Conservation (phyloP, 768 basidiomycete species). For the Mycena sanguinolenta region DNA sequence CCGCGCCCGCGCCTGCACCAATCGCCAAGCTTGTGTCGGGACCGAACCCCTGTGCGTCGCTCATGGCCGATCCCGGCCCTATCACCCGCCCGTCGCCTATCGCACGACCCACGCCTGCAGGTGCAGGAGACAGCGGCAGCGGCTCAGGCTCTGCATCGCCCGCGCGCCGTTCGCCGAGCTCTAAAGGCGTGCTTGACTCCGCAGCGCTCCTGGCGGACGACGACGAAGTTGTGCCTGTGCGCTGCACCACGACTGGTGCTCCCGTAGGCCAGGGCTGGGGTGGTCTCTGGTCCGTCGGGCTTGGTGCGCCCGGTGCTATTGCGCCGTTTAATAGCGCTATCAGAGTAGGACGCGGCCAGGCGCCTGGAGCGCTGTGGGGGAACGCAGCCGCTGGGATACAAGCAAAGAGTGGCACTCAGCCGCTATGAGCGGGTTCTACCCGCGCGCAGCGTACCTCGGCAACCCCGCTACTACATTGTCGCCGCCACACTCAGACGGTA, state of each 20-base stretch:
- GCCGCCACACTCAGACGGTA: slow-evolving; percentile 55
- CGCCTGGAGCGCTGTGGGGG: slow-evolving; percentile 58
- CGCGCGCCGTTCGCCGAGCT: slow-evolving; percentile 61
- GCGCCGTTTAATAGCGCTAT: slow-evolving; percentile 39
- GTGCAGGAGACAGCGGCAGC: slow-evolving; percentile 40
- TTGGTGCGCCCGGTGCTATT: slow-evolving; percentile 53
- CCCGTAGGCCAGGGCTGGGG: slow-evolving; percentile 66
- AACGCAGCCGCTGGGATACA: slow-evolving; percentile 46
- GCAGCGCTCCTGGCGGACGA: slow-evolving; percentile 84
- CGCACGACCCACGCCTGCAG: slow-evolving; percentile 69
- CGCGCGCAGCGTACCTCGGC: slow-evolving; percentile 57
- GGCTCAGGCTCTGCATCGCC: slow-evolving; percentile 76
- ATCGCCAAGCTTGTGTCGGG: slow-evolving; percentile 70
- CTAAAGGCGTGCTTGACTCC: slow-evolving; percentile 80
- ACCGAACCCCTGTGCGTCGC: slow-evolving; percentile 61
- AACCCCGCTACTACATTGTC: slow-evolving; percentile 67
- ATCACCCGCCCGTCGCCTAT: slow-evolving; percentile 81
- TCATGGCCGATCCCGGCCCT: slow-evolving; percentile 59
- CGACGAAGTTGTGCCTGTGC: slow-evolving; percentile 76
- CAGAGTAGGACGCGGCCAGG: slow-evolving; percentile 50
- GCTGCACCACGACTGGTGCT: slow-evolving; percentile 61
- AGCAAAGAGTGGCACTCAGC: slow-evolving; percentile 66
- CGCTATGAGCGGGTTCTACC: slow-evolving; percentile 55
- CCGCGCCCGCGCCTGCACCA: slow-evolving; percentile 48
- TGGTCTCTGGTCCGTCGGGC: slow-evolving; percentile 57